A percentile compares a stretch with the other conserved stretches of the same genome.
Evolutionary conservation across 139 green algal species (phyloP).

Genomic region (Picochlorum sp.): DNA sequence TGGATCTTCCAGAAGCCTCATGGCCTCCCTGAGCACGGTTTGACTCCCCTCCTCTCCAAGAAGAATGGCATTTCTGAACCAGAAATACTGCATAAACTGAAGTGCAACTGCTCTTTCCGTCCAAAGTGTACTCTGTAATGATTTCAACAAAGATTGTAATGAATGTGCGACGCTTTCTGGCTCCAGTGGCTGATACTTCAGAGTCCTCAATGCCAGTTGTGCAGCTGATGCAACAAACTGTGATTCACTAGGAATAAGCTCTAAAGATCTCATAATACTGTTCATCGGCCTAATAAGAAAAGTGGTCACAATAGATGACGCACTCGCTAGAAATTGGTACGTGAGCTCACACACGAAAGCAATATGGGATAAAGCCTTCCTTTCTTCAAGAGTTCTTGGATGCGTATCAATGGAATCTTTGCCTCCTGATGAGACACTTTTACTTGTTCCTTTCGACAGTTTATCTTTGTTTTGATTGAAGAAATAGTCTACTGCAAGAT

Average conservation of each 20-base stretch:
- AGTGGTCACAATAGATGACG: conserved; percentile 5
- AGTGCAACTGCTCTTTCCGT: conserved; percentile 57
- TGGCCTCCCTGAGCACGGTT: conserved; percentile 29
- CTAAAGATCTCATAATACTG: conserved; percentile 53
- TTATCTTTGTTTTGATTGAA: neutral
- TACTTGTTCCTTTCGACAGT: too few relatives aligned
- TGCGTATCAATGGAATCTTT: neutral
- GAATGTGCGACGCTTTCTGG: conserved; percentile 16
- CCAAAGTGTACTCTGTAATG: conserved; percentile 41
- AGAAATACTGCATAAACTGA: conserved; percentile 63
- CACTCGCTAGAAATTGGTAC: neutral
- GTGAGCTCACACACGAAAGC: neutral
- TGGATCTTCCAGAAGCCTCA: conserved; percentile 48
- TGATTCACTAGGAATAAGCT: conserved; percentile 55
- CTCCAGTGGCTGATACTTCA: conserved; percentile 61
- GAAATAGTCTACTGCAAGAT: conserved; percentile 2
- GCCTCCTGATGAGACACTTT: too few relatives aligned
- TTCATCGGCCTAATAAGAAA: conserved; percentile 52
- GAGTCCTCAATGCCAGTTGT: conserved; percentile 35
- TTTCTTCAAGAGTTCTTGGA: neutral
- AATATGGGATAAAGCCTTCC: neutral
- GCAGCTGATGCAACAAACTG: conserved; percentile 53
- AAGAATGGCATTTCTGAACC: conserved; percentile 70
- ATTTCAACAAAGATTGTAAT: conserved; percentile 16
- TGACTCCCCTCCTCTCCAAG: conserved; percentile 23